Percentiles rank a stretch among this genome's conserved stretches.
Evolutionary conservation across 768 basidiomycete genomes (phyloP).

Genomic region (Kockovaella imperatae): DNA sequence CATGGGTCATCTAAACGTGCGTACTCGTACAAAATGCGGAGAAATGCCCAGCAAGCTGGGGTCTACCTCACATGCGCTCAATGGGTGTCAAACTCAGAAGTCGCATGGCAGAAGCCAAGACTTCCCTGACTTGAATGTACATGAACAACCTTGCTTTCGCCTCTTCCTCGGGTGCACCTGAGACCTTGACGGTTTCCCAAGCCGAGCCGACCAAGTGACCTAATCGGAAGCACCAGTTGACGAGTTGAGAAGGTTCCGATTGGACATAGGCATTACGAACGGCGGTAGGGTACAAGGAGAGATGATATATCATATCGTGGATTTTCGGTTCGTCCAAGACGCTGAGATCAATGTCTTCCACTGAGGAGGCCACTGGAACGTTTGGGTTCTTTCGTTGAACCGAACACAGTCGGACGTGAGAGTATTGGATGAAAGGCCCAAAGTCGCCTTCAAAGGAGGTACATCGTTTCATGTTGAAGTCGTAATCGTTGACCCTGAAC

Average conservation of each 20-base stretch:
- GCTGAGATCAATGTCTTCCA: constrained; percentile 56
- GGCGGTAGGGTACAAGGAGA: constrained; percentile 84
- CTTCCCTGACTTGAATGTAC: constrained; percentile 80
- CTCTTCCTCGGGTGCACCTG: constrained; percentile 66
- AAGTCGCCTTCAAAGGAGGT: constrained; percentile 84
- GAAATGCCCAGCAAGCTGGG: constrained; percentile 14
- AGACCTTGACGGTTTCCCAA: constrained; percentile 84
- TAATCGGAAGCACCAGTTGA: constrained; percentile 80
- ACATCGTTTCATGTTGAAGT: constrained; percentile 90
- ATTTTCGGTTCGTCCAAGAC: constrained; percentile 69
- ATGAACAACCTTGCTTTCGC: constrained; percentile 80
- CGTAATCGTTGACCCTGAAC: constrained; percentile 88
- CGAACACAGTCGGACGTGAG: constrained; percentile 84
- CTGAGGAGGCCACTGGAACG: constrained; percentile 56
- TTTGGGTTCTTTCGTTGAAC: constrained; percentile 87
- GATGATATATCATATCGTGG: constrained; percentile 74
- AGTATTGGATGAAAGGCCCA: constrained; percentile 85
- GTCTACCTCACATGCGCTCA: constrained; percentile 97
- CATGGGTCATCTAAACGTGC: too few species aligned
- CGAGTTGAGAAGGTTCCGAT: constrained; percentile 82
- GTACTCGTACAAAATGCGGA: too few species aligned
- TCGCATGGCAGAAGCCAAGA: constrained; percentile 77
- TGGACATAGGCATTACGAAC: constrained; percentile 76
- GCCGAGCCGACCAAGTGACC: constrained; percentile 82
- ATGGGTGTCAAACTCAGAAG: constrained; percentile 80